These are phyloP conservation scores for Aaosphaeria arxii DNA, from an alignment of 2,329 filamentous ascomycete species.

Conservation along the genomic window DNA sequence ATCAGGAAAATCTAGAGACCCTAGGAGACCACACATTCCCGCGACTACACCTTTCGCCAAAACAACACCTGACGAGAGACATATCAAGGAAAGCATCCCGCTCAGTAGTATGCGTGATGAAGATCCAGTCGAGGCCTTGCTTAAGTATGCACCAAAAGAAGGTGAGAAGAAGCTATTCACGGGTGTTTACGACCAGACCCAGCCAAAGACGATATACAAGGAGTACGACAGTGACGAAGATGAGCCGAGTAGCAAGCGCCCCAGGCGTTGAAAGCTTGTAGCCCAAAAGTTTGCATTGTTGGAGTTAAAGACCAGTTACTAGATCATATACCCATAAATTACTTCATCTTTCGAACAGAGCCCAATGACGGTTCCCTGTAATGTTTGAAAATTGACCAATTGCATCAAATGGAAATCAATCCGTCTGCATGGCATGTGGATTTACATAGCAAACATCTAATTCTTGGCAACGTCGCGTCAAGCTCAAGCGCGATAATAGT, in stretches of 20 bases:
- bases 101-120: constrained; percentile 93
- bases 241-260: constrained; percentile 63
- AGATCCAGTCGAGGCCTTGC: constrained; percentile 86
- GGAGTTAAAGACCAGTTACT: too few relatives aligned
- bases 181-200: constrained; percentile 86
- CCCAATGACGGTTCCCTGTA: too few relatives aligned
- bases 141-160: constrained; percentile 93
- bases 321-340: too few relatives aligned
- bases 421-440: too few relatives aligned
- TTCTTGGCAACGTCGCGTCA: too few relatives aligned
- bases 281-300: not conserved
- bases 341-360: too few relatives aligned
- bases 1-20: constrained; percentile 74
- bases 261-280: constrained; percentile 16
- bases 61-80: constrained; percentile 82
- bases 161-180: constrained; percentile 94
- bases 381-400: too few relatives aligned
- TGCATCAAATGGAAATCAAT: too few relatives aligned
- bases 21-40: constrained; percentile 80
- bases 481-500: too few relatives aligned
- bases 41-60: constrained; percentile 86
- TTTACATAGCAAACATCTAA: too few relatives aligned
- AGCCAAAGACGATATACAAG: constrained; percentile 88
- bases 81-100: constrained; percentile 84
- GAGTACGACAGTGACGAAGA: constrained; percentile 83